phyloP scores from a whole-genome alignment of 352 stramenopile genomes.

The Globisporangium viniferum region DNA sequence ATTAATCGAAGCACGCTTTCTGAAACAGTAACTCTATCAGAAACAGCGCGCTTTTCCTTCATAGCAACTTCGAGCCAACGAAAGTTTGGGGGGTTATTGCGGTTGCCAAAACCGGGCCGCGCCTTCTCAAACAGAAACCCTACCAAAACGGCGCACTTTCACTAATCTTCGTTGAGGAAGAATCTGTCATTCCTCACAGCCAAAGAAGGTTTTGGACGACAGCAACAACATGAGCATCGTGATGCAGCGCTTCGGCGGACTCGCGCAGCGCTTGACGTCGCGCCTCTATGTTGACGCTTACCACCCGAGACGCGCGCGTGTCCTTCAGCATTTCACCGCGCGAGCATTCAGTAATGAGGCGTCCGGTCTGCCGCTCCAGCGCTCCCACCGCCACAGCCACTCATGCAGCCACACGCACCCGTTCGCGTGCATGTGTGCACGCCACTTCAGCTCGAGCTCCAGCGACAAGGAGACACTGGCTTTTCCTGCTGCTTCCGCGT shows the following conservation, averaged over 20 bases:
- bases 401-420: background rate
- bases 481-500: background rate
- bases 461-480: background rate
- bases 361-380: background rate
- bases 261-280: slow-evolving; percentile 1
- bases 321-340: background rate
- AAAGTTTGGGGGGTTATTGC: too few relatives aligned
- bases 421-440: background rate
- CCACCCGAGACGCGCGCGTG: background rate
- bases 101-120: too few relatives aligned
- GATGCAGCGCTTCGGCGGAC: background rate
- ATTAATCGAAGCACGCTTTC: too few relatives aligned
- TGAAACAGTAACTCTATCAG: too few relatives aligned
- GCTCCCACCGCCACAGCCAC: background rate
- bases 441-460: slow-evolving; percentile 10
- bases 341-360: background rate
- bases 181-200: background rate
- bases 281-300: background rate
- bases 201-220: background rate
- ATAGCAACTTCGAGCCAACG: too few relatives aligned
- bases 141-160: too few relatives aligned
- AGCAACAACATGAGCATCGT: slow-evolving; percentile 1
- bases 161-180: too few relatives aligned
- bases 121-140: too few relatives aligned
- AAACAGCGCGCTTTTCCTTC: too few relatives aligned